phyloP scores from a whole-genome alignment of 768 basidiomycete species.

The Lentinula guzmanii region DNA sequence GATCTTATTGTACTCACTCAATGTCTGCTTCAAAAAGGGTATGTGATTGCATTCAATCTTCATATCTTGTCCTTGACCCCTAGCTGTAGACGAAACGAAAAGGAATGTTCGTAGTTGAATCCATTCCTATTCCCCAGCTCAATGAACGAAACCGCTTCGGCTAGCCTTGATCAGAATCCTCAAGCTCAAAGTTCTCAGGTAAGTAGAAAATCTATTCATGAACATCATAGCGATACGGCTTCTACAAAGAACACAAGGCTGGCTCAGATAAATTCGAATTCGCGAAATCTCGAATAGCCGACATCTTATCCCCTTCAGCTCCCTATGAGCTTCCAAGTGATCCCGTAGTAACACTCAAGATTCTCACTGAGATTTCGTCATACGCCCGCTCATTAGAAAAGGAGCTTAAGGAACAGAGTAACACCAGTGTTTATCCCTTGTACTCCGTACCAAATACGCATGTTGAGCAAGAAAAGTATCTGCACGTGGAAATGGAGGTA shows the following conservation, averaged over 20 bases:
- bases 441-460: background rate
- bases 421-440: background rate
- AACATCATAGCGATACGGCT: too few relatives aligned
- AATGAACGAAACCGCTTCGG: background rate
- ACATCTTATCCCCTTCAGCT: background rate
- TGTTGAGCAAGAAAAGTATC: background rate
- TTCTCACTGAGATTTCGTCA: background rate
- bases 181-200: background rate
- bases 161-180: background rate
- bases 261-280: slow-evolving; percentile 11
- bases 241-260: background rate
- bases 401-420: background rate
- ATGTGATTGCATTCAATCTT: background rate
- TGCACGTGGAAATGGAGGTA: background rate
- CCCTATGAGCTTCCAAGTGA: background rate
- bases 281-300: background rate
- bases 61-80: too few relatives aligned
- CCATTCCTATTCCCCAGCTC: background rate
- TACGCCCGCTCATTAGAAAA: background rate
- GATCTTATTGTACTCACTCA: slow-evolving; percentile 7
- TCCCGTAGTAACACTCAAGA: background rate
- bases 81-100: background rate
- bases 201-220: background rate
- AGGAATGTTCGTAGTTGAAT: background rate
- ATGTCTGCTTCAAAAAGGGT: background rate